phyloP scores from a whole-genome alignment of 805 yeast genomes.

The Barnettozyma botsteinii region DNA sequence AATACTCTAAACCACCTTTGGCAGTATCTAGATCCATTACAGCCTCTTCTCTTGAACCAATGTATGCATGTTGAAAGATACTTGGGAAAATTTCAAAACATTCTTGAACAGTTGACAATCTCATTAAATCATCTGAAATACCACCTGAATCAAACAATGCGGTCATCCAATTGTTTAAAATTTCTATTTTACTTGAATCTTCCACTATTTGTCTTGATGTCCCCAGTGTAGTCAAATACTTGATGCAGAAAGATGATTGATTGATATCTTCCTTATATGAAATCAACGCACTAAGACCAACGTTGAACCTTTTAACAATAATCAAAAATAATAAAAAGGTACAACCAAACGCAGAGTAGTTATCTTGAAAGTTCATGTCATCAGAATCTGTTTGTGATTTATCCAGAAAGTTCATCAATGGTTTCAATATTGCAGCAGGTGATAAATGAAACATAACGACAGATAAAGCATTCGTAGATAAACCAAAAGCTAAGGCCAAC shows the following conservation, averaged over 20 bases:
- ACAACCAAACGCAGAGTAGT: conserved; percentile 63
- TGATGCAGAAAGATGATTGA: conserved; percentile 28
- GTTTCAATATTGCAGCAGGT: conserved; percentile 37
- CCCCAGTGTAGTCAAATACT: conserved; percentile 26
- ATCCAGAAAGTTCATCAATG: conserved; percentile 50
- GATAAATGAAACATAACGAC: conserved; percentile 38
- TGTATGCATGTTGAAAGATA: conserved; percentile 65
- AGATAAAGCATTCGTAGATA: conserved; percentile 37
- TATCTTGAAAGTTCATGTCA: conserved; percentile 57
- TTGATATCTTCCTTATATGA: conserved; percentile 13
- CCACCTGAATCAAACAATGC: conserved; percentile 83
- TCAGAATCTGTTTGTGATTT: conserved; percentile 33
- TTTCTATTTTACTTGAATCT: conserved; percentile 24
- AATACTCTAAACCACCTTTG: conserved; percentile 78
- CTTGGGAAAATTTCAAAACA: conserved; percentile 65
- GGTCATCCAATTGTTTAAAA: conserved; percentile 66
- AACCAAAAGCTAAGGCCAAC: conserved; percentile 45
- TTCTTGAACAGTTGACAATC: conserved; percentile 59
- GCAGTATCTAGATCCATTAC: conserved; percentile 54
- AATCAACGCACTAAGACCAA: conserved; percentile 26
- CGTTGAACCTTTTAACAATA: conserved; percentile 34
- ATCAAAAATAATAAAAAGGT: conserved; percentile 42
- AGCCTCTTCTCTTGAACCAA: conserved; percentile 51
- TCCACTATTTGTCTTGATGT: conserved; percentile 23
- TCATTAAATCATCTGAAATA: conserved; percentile 75